These are phyloP conservation scores for Anisodus acutangulus DNA, from an alignment of 257 asterid species.

Conservation along the genomic window DNA sequence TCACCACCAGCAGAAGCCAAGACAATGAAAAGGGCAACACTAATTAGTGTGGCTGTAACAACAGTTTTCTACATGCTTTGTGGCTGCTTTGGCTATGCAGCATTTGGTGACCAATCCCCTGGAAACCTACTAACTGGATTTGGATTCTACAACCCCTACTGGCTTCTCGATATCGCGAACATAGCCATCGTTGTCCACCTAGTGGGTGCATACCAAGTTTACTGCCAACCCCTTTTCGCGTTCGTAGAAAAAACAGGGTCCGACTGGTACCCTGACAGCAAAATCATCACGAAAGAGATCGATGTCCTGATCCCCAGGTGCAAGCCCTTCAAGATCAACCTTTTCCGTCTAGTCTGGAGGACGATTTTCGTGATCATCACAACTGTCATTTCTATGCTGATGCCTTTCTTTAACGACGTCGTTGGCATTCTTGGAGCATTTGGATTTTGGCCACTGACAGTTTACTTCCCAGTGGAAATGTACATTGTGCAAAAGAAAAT, in stretches of 20 bases:
- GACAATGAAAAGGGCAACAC: slow-evolving; percentile 42
- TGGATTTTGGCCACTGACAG: slow-evolving; percentile 45
- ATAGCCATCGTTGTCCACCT: slow-evolving; percentile 43
- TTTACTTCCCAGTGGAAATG: slow-evolving; percentile 44
- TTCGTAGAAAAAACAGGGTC: slow-evolving; percentile 37
- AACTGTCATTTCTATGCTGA: slow-evolving; percentile 39
- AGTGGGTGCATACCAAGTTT: slow-evolving; percentile 45
- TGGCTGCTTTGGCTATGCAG: slow-evolving; percentile 45
- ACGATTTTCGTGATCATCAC: slow-evolving; percentile 36
- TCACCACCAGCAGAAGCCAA: slow-evolving; percentile 42
- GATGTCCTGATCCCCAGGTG: slow-evolving; percentile 28
- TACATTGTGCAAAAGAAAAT: slow-evolving; percentile 40
- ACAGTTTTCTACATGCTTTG: slow-evolving; percentile 44
- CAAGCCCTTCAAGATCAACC: slow-evolving; percentile 33
- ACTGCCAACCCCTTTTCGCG: slow-evolving; percentile 46
- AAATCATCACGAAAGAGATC: slow-evolving; percentile 36
- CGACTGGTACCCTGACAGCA: slow-evolving; percentile 32
- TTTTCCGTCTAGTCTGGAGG: slow-evolving; percentile 42
- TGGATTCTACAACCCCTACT: slow-evolving; percentile 44
- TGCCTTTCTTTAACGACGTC: slow-evolving; percentile 46
- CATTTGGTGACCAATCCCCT: slow-evolving; percentile 41
- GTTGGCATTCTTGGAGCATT: slow-evolving; percentile 42
- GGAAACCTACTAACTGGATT: slow-evolving; percentile 42
- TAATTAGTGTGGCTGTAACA: slow-evolving; percentile 36
- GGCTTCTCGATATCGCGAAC: slow-evolving; percentile 45